A percentile compares a stretch with the other conserved stretches of the same genome.
Conservation (phyloP, 2,329 filamentous ascomycete genomes). For the Chaetomiaceae sp. region DNA sequence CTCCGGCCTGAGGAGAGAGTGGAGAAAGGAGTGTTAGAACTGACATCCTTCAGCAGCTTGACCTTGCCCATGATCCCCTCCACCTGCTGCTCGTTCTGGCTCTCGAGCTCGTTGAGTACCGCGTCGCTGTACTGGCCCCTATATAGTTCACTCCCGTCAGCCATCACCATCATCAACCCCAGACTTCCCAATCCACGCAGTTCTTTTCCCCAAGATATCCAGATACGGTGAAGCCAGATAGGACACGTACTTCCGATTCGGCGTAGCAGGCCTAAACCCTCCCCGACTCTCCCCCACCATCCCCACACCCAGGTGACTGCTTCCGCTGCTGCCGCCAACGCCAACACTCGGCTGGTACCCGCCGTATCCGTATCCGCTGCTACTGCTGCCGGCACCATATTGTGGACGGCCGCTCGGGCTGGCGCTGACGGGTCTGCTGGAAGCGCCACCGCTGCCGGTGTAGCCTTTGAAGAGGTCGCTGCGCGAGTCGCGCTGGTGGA, state of each 20-base stretch:
- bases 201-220: too few relatives aligned
- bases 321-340: constrained; percentile 31
- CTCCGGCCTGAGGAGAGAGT: background rate
- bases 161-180: too few relatives aligned
- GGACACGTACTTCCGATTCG: constrained; percentile 60
- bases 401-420: constrained; percentile 38
- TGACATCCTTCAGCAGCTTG: constrained; percentile 79
- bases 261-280: constrained; percentile 63
- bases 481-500: constrained; percentile 70
- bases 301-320: constrained; percentile 32
- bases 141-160: background rate
- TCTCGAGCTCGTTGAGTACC: constrained; percentile 88
- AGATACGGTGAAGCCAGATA: background rate
- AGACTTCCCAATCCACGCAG: too few relatives aligned
- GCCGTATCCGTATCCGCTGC: constrained; percentile 50
- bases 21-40: constrained; percentile 31
- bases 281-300: constrained; percentile 29
- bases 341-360: constrained; percentile 13
- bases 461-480: constrained; percentile 74
- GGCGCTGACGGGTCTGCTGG: constrained; percentile 41
- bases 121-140: constrained; percentile 91
- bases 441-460: constrained; percentile 48
- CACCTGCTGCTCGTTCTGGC: constrained; percentile 87
- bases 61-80: constrained; percentile 91
- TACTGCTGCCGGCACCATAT: background rate